Evolutionary conservation across 2,329 filamentous ascomycete genomes (phyloP).

Genomic region (Eutypella sp.): DNA sequence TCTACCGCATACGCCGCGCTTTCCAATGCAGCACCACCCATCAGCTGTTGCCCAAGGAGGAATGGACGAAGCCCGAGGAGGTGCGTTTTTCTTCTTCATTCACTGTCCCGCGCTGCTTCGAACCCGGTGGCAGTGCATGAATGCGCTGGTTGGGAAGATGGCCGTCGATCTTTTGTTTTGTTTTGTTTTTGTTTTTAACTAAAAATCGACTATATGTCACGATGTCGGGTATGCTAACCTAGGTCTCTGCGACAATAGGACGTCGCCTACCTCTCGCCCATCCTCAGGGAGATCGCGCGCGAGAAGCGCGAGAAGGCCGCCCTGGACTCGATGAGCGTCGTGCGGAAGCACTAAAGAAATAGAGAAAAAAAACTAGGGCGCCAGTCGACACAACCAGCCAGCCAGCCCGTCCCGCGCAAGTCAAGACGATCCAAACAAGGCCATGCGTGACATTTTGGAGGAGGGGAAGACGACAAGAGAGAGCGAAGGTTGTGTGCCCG

Average conservation of each 20-base stretch:
- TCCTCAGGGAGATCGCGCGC: slow-evolving; percentile 47
- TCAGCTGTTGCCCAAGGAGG: slow-evolving; percentile 57
- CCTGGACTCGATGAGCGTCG: slow-evolving; percentile 26
- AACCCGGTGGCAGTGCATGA: not conserved
- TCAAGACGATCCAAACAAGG: too few relatives aligned
- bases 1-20: slow-evolving; percentile 94
- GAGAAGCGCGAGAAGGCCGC: slow-evolving; percentile 47
- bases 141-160: not conserved
- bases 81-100: slow-evolving; percentile 26
- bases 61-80: slow-evolving; percentile 56
- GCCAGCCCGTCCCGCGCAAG: too few relatives aligned
- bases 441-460: too few relatives aligned
- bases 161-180: not conserved
- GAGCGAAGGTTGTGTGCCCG: too few relatives aligned
- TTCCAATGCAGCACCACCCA: slow-evolving; percentile 69
- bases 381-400: too few relatives aligned
- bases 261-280: slow-evolving; percentile 47
- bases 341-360: slow-evolving; percentile 27
- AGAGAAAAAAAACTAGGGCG: too few relatives aligned
- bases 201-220: not conserved
- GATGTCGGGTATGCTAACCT: slow-evolving; percentile 11
- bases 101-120: not conserved
- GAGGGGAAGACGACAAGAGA: too few relatives aligned
- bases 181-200: not conserved
- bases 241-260: slow-evolving; percentile 33